These are phyloP conservation scores for Hypocrella siamensis DNA, from an alignment of 2,329 filamentous ascomycete species.

Conservation along the genomic window DNA sequence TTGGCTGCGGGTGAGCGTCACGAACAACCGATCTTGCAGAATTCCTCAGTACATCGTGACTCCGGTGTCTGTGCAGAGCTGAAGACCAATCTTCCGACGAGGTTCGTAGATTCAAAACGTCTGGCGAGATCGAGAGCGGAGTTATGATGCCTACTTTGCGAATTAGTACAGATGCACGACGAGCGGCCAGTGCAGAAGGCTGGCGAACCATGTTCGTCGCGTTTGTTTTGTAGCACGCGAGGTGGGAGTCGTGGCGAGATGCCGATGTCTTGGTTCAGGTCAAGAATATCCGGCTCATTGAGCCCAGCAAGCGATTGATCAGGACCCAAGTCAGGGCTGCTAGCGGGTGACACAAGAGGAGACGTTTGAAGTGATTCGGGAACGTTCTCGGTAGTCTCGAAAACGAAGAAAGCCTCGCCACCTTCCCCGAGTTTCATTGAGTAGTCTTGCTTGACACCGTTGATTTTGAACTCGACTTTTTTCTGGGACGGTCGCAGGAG, in stretches of 20 bases:
- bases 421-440: slow-evolving; percentile 97
- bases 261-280: slow-evolving; percentile 36
- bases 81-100: slow-evolving; percentile 36
- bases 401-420: slow-evolving; percentile 97
- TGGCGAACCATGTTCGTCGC: slow-evolving; percentile 14
- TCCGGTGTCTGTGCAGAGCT: slow-evolving; percentile 27
- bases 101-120: slow-evolving; percentile 28
- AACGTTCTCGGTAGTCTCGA: slow-evolving; percentile 83
- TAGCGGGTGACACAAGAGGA: slow-evolving; percentile 77
- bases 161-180: neutral
- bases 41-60: slow-evolving; percentile 36
- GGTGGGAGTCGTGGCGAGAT: slow-evolving; percentile 27
- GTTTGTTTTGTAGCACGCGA: slow-evolving; percentile 19
- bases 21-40: slow-evolving; percentile 22
- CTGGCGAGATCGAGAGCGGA: slow-evolving; percentile 37
- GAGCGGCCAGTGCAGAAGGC: neutral
- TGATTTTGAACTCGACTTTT: slow-evolving; percentile 96
- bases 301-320: slow-evolving; percentile 21
- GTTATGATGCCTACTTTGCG: slow-evolving; percentile 27
- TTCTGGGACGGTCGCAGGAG: slow-evolving; percentile 90
- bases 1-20: slow-evolving; percentile 21
- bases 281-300: slow-evolving; percentile 54
- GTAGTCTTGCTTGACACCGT: slow-evolving; percentile 80
- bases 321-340: slow-evolving; percentile 54
- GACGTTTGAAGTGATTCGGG: slow-evolving; percentile 92